These are phyloP conservation scores for Lizanozyma gosingica DNA, from an alignment of 1,139 yeast genomes.

Conservation along the genomic window DNA sequence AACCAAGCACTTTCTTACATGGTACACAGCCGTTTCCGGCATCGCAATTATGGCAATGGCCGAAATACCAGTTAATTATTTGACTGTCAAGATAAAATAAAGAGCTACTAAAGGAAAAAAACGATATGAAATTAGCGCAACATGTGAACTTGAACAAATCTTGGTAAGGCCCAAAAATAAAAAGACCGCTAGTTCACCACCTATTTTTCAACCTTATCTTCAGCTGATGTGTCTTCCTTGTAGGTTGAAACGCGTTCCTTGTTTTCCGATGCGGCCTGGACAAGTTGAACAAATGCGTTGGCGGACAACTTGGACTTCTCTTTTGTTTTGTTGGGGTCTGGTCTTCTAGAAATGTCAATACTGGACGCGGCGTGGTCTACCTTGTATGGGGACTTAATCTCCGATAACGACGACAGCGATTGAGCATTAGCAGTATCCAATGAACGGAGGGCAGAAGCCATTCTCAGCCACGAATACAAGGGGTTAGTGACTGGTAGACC, in stretches of 20 bases:
- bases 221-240: conserved; percentile 15
- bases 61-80: too few relatives aligned
- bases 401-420: conserved; percentile 15
- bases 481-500: neutral
- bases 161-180: too few relatives aligned
- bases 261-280: conserved; percentile 59
- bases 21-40: too few relatives aligned
- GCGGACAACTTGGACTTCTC: conserved; percentile 16
- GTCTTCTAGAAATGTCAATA: neutral
- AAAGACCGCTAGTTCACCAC: too few relatives aligned
- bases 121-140: too few relatives aligned
- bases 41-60: too few relatives aligned
- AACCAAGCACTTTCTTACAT: too few relatives aligned
- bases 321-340: conserved; percentile 2
- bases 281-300: conserved; percentile 64
- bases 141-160: too few relatives aligned
- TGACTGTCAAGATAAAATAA: too few relatives aligned
- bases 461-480: neutral
- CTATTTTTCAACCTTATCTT: too few relatives aligned
- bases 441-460: neutral
- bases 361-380: neutral
- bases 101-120: too few relatives aligned
- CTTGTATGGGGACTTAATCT: conserved; percentile 7
- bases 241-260: conserved; percentile 47
- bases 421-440: conserved; percentile 12